Evolutionary conservation across 768 basidiomycete genomes (phyloP).

Genomic region (Mrakia blollopis): DNA sequence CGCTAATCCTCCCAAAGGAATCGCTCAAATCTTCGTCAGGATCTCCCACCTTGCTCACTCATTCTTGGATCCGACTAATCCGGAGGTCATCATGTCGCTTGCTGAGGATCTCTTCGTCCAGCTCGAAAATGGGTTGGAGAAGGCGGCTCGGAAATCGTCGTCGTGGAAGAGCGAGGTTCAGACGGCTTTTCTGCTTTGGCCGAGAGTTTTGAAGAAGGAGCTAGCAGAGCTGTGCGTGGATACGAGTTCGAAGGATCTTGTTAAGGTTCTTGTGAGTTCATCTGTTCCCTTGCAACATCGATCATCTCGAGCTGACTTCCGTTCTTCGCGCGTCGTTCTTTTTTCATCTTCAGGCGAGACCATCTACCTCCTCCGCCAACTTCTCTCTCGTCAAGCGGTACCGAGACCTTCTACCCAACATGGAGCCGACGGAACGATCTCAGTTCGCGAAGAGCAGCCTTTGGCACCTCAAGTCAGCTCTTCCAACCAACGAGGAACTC

Average conservation of each 20-base stretch:
- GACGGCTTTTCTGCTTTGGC: slow-evolving; percentile 62
- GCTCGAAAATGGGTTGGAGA: slow-evolving; percentile 57
- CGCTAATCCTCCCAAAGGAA: slow-evolving; percentile 39
- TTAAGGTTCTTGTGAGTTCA: slow-evolving; percentile 55
- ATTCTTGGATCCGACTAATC: background rate
- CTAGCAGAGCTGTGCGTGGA: slow-evolving; percentile 50
- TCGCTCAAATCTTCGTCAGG: slow-evolving; percentile 20
- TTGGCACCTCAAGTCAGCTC: slow-evolving; percentile 77
- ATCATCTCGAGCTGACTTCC: background rate
- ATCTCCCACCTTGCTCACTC: slow-evolving; percentile 22
- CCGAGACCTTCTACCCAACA: background rate
- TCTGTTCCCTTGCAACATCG: slow-evolving; percentile 47
- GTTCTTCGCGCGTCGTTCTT: background rate
- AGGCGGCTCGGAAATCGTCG: slow-evolving; percentile 45
- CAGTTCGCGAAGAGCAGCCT: slow-evolving; percentile 62
- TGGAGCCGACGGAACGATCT: slow-evolving; percentile 46
- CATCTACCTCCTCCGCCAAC: background rate
- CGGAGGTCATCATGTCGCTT: slow-evolving; percentile 39
- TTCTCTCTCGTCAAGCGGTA: slow-evolving; percentile 22
- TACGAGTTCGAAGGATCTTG: slow-evolving; percentile 45
- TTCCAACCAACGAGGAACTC: slow-evolving; percentile 56
- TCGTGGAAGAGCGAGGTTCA: slow-evolving; percentile 37
- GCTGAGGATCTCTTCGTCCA: slow-evolving; percentile 57
- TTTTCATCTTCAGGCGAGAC: background rate
- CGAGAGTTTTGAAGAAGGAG: slow-evolving; percentile 54